Evolutionary conservation across 257 asterid genomes (phyloP).

Genomic region (Rehmannia glutinosa): DNA sequence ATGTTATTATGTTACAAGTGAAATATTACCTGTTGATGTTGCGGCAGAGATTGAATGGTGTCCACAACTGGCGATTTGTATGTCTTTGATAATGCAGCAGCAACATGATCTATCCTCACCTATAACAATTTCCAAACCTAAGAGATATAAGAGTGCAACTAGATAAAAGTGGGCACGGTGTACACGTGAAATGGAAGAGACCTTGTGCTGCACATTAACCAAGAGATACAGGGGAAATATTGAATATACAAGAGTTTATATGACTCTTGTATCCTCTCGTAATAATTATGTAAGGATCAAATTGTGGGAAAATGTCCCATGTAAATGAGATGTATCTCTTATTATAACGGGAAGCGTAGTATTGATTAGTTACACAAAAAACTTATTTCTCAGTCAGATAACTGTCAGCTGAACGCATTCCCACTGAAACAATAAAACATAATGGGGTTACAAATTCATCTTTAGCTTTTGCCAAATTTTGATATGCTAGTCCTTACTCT

Average conservation of each 20-base stretch:
- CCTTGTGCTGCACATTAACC: neutral
- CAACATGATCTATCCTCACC: constrained; percentile 96
- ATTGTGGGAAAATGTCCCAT: no score
- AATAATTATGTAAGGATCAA: no score
- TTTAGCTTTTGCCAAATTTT: neutral
- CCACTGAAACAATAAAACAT: neutral
- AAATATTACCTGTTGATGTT: constrained; percentile 86
- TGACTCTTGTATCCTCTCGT: neutral
- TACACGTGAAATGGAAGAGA: neutral
- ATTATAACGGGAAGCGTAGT: neutral
- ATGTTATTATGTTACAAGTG: neutral
- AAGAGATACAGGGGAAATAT: neutral
- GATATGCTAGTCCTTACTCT: no score
- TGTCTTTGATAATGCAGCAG: constrained; percentile 78
- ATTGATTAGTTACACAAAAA: neutral
- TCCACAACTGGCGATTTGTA: constrained; percentile 76
- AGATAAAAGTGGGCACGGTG: neutral
- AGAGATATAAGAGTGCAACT: neutral
- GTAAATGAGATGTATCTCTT: neutral
- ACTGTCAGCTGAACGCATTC: neutral
- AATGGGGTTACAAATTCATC: neutral
- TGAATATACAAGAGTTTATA: neutral
- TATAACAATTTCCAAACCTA: constrained; percentile 20
- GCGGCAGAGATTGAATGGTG: constrained; percentile 88
- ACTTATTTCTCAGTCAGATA: neutral